Evolutionary conservation across 139 green algal species (phyloP).

Genomic region (Chlorella sp.): DNA sequence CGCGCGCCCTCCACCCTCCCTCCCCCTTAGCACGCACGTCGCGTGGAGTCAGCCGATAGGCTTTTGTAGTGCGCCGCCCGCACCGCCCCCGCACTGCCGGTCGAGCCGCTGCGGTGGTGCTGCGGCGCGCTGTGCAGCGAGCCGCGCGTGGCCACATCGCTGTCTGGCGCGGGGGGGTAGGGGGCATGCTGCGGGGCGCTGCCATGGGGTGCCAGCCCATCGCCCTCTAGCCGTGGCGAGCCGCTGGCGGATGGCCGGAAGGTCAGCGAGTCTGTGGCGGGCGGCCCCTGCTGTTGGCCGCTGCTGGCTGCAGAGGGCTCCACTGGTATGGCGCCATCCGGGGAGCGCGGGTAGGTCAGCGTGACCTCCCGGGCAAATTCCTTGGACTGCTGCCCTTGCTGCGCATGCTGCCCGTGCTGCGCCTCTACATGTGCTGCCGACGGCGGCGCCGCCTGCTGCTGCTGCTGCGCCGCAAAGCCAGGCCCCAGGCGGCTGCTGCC

Average conservation of each 20-base stretch:
- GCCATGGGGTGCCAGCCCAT: background rate
- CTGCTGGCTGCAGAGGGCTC: background rate
- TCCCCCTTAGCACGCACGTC: background rate
- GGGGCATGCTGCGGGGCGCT: too few relatives aligned
- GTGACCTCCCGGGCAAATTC: background rate
- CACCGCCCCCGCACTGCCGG: background rate
- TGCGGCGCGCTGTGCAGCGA: background rate
- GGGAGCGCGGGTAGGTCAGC: background rate
- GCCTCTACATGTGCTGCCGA: background rate
- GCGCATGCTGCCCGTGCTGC: background rate
- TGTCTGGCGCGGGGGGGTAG: background rate
- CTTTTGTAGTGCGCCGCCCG: conserved; percentile 27
- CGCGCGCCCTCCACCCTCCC: background rate
- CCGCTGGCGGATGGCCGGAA: background rate
- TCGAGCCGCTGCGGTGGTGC: background rate
- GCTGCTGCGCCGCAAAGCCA: background rate
- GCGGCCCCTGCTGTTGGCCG: background rate
- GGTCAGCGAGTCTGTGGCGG: background rate
- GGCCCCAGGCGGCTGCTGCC: background rate
- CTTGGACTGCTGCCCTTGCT: background rate
- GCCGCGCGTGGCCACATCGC: conserved; percentile 22
- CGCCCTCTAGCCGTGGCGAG: background rate
- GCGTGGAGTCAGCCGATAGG: conserved; percentile 5
- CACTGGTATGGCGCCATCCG: background rate
- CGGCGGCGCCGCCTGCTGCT: background rate